Evolutionary conservation across 1,139 yeast genomes (phyloP).

Genomic region (Candida tropicalis): DNA sequence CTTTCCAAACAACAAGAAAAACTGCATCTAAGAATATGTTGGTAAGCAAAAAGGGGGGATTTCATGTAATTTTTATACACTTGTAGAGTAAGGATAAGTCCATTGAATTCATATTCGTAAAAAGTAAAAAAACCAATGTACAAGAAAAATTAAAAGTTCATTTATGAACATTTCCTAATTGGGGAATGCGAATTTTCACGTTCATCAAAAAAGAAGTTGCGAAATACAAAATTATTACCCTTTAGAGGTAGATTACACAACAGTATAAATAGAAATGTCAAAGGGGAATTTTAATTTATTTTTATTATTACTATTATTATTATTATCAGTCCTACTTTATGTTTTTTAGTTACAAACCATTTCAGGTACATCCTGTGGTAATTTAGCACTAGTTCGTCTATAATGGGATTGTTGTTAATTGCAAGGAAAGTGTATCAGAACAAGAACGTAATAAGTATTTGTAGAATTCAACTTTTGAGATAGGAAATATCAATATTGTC

Average conservation of each 20-base stretch:
- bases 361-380: background rate
- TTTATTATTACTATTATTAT: too few relatives aligned
- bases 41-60: background rate
- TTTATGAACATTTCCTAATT: conserved; percentile 3
- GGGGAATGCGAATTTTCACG: background rate
- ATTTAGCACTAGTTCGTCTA: background rate
- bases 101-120: conserved; percentile 1
- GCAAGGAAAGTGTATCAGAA: background rate
- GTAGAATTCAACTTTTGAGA: too few relatives aligned
- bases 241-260: background rate
- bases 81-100: background rate
- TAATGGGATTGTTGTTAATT: background rate
- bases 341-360: background rate
- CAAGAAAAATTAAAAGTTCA: background rate
- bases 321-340: background rate
- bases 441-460: background rate
- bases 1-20: background rate
- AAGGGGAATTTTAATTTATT: conserved; percentile 1
- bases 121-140: background rate
- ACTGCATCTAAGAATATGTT: background rate
- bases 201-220: background rate
- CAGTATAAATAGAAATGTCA: conserved; percentile 1
- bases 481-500: too few relatives aligned
- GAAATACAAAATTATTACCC: conserved; percentile 2
- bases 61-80: background rate